These are phyloP conservation scores for Luzula sylvatica DNA, from an alignment of 176 grass and related monocot genomes.

Conservation along the genomic window DNA sequence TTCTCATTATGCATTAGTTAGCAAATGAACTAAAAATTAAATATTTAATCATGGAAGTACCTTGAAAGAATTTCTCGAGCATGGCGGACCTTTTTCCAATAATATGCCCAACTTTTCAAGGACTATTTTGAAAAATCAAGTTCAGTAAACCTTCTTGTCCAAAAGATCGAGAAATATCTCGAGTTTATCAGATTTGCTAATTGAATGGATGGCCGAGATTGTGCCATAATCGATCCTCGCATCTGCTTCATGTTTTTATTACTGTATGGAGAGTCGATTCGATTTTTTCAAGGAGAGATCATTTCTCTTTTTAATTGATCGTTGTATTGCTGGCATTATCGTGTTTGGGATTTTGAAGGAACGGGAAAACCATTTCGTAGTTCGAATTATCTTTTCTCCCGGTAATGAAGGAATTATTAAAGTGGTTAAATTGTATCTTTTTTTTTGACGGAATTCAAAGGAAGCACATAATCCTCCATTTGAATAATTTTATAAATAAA, in stretches of 20 bases:
- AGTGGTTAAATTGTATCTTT: too few relatives aligned
- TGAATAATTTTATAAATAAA: too few relatives aligned
- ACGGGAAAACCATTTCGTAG: conserved; percentile 43
- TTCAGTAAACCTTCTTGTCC: conserved; percentile 47
- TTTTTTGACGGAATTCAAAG: too few relatives aligned
- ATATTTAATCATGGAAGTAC: conserved; percentile 8
- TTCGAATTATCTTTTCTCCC: neutral
- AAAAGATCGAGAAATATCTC: conserved; percentile 51
- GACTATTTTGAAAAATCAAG: conserved; percentile 76
- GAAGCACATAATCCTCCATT: too few relatives aligned
- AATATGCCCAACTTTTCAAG: conserved; percentile 36
- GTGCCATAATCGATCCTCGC: conserved; percentile 62
- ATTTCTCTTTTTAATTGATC: conserved; percentile 30
- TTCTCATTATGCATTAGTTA: too few relatives aligned
- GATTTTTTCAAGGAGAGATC: conserved; percentile 32
- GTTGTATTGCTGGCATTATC: conserved; percentile 11
- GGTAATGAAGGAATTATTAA: conserved; percentile 3
- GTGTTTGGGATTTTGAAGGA: conserved; percentile 30
- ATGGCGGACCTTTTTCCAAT: conserved; percentile 44
- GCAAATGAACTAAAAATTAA: neutral
- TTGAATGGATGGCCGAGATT: conserved; percentile 50
- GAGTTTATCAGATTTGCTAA: conserved; percentile 26
- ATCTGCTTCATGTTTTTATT: conserved; percentile 32
- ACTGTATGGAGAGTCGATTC: conserved; percentile 53
- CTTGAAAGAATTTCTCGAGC: conserved; percentile 76